Evolutionary conservation across 2,329 filamentous ascomycete species (phyloP).

Genomic region (Pyrenochaeta sp.): DNA sequence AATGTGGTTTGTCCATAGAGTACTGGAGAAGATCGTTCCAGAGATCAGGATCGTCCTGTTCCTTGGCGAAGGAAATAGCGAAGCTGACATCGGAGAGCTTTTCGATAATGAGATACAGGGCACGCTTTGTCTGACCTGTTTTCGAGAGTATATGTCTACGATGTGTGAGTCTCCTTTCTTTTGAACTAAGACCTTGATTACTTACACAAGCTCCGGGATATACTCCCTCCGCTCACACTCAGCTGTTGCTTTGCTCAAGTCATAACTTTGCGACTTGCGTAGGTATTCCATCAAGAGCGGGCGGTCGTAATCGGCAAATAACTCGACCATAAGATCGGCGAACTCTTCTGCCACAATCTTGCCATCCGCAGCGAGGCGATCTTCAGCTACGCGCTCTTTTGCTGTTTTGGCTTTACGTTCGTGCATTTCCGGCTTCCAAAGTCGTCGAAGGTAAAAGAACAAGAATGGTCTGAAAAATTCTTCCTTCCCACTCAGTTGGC

Average conservation of each 20-base stretch:
- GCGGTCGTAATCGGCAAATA: slow-evolving; percentile 87
- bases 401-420: slow-evolving; percentile 45
- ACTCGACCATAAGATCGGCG: slow-evolving; percentile 82
- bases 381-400: slow-evolving; percentile 50
- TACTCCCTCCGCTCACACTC: slow-evolving; percentile 84
- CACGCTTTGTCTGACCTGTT: slow-evolving; percentile 91
- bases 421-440: slow-evolving; percentile 81
- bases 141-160: slow-evolving; percentile 83
- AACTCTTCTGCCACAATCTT: slow-evolving; percentile 82
- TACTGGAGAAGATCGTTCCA: slow-evolving; percentile 96
- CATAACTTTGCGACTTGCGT: slow-evolving; percentile 83
- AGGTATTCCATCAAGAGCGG: slow-evolving; percentile 86
- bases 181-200: neutral
- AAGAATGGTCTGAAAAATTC: slow-evolving; percentile 73
- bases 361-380: slow-evolving; percentile 63
- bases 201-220: slow-evolving; percentile 84
- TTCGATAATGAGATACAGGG: slow-evolving; percentile 91
- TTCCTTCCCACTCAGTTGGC: slow-evolving; percentile 69
- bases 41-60: slow-evolving; percentile 88
- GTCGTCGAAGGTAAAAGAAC: slow-evolving; percentile 87
- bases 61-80: slow-evolving; percentile 93
- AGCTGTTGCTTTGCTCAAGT: slow-evolving; percentile 79
- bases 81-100: slow-evolving; percentile 90
- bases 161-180: slow-evolving; percentile 21
- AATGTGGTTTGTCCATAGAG: slow-evolving; percentile 95